These are phyloP conservation scores for Clohesyomyces aquaticus DNA, from an alignment of 495 filamentous ascomycete genomes.

Conservation along the genomic window DNA sequence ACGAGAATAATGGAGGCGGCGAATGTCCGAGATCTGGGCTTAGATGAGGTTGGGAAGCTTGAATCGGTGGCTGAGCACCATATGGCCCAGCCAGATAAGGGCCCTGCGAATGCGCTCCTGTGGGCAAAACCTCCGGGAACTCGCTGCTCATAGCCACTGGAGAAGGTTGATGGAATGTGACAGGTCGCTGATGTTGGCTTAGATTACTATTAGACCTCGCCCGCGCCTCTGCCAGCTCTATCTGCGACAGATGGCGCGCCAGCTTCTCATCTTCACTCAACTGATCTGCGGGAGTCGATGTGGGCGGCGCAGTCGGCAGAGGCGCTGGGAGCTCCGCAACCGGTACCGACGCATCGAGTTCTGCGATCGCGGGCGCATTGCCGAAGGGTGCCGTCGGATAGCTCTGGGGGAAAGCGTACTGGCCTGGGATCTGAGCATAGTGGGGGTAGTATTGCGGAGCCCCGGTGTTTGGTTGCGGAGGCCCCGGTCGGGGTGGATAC, in stretches of 20 bases:
- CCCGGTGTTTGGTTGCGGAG: neutral
- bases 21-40: neutral
- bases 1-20: neutral
- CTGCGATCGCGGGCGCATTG: constrained; percentile 5
- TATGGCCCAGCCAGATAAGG: neutral
- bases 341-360: no score
- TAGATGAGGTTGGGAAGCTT: neutral
- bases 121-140: neutral
- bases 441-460: neutral
- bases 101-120: neutral
- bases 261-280: constrained; percentile 27
- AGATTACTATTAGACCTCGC: constrained; percentile 17
- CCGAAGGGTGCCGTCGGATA: neutral
- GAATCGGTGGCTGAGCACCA: neutral
- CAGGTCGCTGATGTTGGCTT: constrained; percentile 1
- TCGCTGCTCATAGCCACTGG: neutral
- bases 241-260: constrained; percentile 22
- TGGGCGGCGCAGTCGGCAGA: constrained; percentile 7
- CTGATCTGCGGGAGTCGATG: constrained; percentile 18
- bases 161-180: neutral
- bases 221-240: constrained; percentile 21
- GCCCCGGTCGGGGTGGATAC: neutral
- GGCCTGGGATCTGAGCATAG: neutral
- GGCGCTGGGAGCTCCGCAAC: constrained; percentile 22
- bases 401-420: neutral